Percentiles rank a stretch among this genome's conserved stretches.
Evolutionary conservation across 805 yeast species (phyloP).

Genomic region (Cyberlindnera euphorbiiphila): DNA sequence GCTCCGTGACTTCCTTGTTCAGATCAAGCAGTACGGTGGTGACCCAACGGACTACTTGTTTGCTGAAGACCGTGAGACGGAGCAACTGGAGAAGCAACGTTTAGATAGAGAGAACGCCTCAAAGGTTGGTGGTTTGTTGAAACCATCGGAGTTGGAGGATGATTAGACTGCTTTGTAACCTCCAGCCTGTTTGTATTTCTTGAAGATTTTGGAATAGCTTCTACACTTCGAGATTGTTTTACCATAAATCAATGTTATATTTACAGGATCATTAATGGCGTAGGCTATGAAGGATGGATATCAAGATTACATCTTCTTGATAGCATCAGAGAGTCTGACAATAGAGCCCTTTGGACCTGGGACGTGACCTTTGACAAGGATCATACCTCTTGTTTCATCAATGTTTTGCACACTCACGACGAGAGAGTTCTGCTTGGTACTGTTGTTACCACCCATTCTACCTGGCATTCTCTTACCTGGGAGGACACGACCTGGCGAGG

Average conservation of each 20-base stretch:
- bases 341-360: slow-evolving; percentile 82
- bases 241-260: slow-evolving; percentile 4
- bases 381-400: slow-evolving; percentile 75
- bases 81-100: slow-evolving; percentile 62
- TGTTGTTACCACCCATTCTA: slow-evolving; percentile 77
- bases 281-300: neutral
- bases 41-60: slow-evolving; percentile 91
- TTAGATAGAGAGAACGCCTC: slow-evolving; percentile 77
- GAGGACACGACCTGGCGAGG: slow-evolving; percentile 91
- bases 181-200: too few species aligned
- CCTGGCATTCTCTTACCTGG: slow-evolving; percentile 99
- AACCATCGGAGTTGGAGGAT: slow-evolving; percentile 93
- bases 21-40: slow-evolving; percentile 93
- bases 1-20: slow-evolving; percentile 92
- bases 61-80: slow-evolving; percentile 88
- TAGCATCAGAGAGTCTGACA: slow-evolving; percentile 77
- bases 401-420: slow-evolving; percentile 55
- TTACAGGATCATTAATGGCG: slow-evolving; percentile 9
- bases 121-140: slow-evolving; percentile 87
- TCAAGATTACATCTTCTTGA: slow-evolving; percentile 36
- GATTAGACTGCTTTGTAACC: too few species aligned
- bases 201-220: neutral
- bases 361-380: slow-evolving; percentile 83
- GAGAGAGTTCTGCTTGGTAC: slow-evolving; percentile 71
- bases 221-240: neutral